Conservation (phyloP, 73 alveolate genomes). For the Paramecium biaurelia region DNA sequence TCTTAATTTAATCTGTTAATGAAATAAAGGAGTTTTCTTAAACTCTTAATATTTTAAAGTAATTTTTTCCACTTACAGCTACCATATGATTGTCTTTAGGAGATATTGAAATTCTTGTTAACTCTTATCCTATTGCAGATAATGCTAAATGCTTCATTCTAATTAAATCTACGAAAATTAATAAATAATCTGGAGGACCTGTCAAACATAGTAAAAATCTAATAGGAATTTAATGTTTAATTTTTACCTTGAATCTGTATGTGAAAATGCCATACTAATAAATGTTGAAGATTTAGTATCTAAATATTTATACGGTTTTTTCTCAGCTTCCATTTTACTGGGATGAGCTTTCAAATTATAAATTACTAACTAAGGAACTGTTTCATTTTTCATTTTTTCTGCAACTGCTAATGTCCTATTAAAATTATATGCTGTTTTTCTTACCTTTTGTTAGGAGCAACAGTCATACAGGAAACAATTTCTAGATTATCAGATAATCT, state of each 20-base stretch:
- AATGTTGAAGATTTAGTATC: conserved; percentile 61
- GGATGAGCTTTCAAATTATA: conserved; percentile 48
- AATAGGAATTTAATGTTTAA: neutral
- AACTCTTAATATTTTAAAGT: conserved; percentile 83
- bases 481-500: conserved; percentile 57
- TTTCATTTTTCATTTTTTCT: conserved; percentile 58
- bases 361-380: conserved; percentile 56
- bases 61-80: conserved; percentile 80
- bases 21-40: conserved; percentile 85
- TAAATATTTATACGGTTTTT: conserved; percentile 48
- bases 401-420: conserved; percentile 57
- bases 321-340: conserved; percentile 53
- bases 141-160: conserved; percentile 61
- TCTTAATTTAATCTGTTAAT: conserved; percentile 69
- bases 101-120: conserved; percentile 77
- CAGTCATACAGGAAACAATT: conserved; percentile 46
- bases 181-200: conserved; percentile 68
- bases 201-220: conserved; percentile 63
- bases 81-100: conserved; percentile 86
- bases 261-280: conserved; percentile 62
- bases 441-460: conserved; percentile 59
- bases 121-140: conserved; percentile 53
- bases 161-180: conserved; percentile 64
- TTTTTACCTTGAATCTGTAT: conserved; percentile 59
- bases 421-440: neutral